Percentiles rank a stretch among this genome's conserved stretches.
These are phyloP conservation scores for Cutaneotrichosporon cutaneum DNA, from an alignment of 1,284 basidiomycete species.

Conservation along the genomic window DNA sequence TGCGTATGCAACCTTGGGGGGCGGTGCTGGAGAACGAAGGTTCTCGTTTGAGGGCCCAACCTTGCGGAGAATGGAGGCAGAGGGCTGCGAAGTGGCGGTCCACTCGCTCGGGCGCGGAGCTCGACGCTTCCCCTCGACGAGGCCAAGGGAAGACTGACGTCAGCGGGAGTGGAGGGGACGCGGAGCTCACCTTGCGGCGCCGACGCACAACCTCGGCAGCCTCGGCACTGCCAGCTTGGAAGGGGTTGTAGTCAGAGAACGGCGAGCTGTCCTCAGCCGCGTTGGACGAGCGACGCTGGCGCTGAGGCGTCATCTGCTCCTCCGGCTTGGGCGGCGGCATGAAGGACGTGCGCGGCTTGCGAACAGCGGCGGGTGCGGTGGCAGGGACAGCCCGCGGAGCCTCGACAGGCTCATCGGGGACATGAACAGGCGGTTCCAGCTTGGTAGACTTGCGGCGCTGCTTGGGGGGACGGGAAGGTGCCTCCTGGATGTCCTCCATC, in stretches of 20 bases:
- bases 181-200: constrained; percentile 44
- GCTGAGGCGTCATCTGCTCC: constrained; percentile 54
- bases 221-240: constrained; percentile 56
- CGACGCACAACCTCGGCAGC: constrained; percentile 47
- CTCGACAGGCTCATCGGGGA: constrained; percentile 5
- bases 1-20: constrained; percentile 11
- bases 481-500: constrained; percentile 3
- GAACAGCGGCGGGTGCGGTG: constrained; percentile 8
- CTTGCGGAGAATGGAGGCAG: constrained; percentile 32
- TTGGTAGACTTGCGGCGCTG: not conserved
- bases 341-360: constrained; percentile 15
- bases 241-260: constrained; percentile 59
- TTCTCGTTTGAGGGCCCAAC: constrained; percentile 41
- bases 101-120: constrained; percentile 22
- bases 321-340: constrained; percentile 55
- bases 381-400: not conserved
- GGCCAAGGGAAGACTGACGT: constrained; percentile 26
- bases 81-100: constrained; percentile 22
- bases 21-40: constrained; percentile 33
- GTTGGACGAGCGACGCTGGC: constrained; percentile 26
- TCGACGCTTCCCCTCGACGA: constrained; percentile 21
- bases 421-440: not conserved
- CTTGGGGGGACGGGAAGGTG: not conserved
- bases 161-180: not conserved
- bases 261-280: constrained; percentile 40